A percentile compares a stretch with the other conserved stretches of the same genome.
phyloP scores from a whole-genome alignment of 2,329 filamentous ascomycete genomes.

The Fusarium succisae region DNA sequence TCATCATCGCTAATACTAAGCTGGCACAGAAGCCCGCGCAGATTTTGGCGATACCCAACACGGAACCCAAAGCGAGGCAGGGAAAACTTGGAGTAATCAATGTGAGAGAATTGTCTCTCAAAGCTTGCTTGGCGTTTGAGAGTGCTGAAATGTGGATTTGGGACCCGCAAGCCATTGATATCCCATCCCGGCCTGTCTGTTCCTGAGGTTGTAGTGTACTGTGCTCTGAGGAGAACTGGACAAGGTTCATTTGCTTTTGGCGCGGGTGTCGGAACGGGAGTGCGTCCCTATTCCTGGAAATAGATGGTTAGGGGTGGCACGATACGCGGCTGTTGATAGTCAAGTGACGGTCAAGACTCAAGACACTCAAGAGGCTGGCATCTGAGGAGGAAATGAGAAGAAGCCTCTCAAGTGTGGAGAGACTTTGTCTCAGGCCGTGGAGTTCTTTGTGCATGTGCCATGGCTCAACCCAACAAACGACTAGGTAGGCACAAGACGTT shows the following conservation, averaged over 20 bases:
- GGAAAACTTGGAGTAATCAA: not conserved
- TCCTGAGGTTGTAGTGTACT: constrained; percentile 18
- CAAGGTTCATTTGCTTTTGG: constrained; percentile 29
- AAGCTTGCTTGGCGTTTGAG: constrained; percentile 21
- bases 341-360: not conserved
- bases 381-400: constrained; percentile 18
- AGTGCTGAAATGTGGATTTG: constrained; percentile 21
- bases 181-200: not conserved
- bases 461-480: constrained; percentile 2
- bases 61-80: not conserved
- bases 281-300: constrained; percentile 8
- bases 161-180: constrained; percentile 5
- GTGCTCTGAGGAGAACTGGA: not conserved
- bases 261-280: constrained; percentile 29
- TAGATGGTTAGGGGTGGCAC: constrained; percentile 19
- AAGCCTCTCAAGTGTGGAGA: constrained; percentile 15
- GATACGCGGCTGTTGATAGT: constrained; percentile 19
- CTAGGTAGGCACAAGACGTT: not conserved
- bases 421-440: constrained; percentile 7
- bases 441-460: constrained; percentile 1
- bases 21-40: not conserved
- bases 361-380: constrained; percentile 1
- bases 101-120: constrained; percentile 6
- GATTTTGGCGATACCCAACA: not conserved
- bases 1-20: not conserved